These are phyloP conservation scores for Penicillium crustosum DNA, from an alignment of 2,329 filamentous ascomycete genomes.

Conservation along the genomic window DNA sequence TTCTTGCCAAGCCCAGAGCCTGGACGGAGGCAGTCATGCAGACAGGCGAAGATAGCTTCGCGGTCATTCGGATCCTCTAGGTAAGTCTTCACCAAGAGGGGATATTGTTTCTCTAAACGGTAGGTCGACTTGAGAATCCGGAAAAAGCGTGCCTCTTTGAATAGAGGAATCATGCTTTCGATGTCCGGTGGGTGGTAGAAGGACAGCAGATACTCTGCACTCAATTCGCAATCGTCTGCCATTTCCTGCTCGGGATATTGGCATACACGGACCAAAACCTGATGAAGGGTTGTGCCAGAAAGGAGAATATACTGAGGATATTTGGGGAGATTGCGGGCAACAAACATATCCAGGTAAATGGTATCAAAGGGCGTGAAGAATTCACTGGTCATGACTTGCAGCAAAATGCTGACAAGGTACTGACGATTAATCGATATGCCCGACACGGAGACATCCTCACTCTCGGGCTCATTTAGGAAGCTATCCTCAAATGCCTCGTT, in stretches of 20 bases:
- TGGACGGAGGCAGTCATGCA: slow-evolving; percentile 70
- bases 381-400: slow-evolving; percentile 78
- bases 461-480: slow-evolving; percentile 78
- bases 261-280: slow-evolving; percentile 78
- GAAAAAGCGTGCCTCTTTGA: slow-evolving; percentile 79
- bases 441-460: slow-evolving; percentile 57
- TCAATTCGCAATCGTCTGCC: slow-evolving; percentile 93
- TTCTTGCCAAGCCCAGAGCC: slow-evolving; percentile 64
- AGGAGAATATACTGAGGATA: slow-evolving; percentile 94
- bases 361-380: slow-evolving; percentile 76
- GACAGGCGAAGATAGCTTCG: slow-evolving; percentile 73
- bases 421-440: slow-evolving; percentile 78
- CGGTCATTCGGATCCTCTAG: slow-evolving; percentile 81
- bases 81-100: slow-evolving; percentile 73
- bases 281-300: slow-evolving; percentile 79
- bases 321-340: slow-evolving; percentile 91
- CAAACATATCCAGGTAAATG: slow-evolving; percentile 97
- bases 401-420: slow-evolving; percentile 84
- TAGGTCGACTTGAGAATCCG: slow-evolving; percentile 90
- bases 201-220: slow-evolving; percentile 90
- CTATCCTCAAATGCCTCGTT: slow-evolving; percentile 97
- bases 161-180: slow-evolving; percentile 70
- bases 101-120: slow-evolving; percentile 74
- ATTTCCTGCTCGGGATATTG: slow-evolving; percentile 77
- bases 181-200: slow-evolving; percentile 88